Percentiles rank a stretch among this genome's conserved stretches.
Conservation (phyloP, 1,139 yeast genomes). For the Yamadazyma sp. region DNA sequence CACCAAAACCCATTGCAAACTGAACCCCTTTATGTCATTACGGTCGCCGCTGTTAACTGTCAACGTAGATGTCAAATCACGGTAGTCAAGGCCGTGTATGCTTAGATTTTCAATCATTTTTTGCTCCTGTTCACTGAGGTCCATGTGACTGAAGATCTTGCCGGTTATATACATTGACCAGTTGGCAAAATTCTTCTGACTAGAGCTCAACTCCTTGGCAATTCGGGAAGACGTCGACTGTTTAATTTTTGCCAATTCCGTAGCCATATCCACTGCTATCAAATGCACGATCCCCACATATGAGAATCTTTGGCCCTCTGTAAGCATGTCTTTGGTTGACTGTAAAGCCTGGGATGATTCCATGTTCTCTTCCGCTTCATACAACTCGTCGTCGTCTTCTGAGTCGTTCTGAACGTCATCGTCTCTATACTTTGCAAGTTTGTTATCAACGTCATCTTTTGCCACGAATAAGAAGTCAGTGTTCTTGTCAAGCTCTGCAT, state of each 20-base stretch:
- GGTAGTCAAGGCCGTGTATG: conserved; percentile 75
- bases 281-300: conserved; percentile 84
- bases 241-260: conserved; percentile 64
- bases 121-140: conserved; percentile 68
- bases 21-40: conserved; percentile 9
- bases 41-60: conserved; percentile 26
- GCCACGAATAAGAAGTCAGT: conserved; percentile 74
- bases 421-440: conserved; percentile 18
- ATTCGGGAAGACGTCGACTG: conserved; percentile 52
- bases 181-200: conserved; percentile 78
- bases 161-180: conserved; percentile 81
- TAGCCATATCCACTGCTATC: conserved; percentile 77
- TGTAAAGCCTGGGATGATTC: conserved; percentile 65
- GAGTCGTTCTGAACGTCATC: conserved; percentile 25
- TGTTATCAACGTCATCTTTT: conserved; percentile 13
- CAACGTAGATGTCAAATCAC: conserved; percentile 66
- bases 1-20: conserved; percentile 83
- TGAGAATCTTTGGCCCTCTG: conserved; percentile 86
- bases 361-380: conserved; percentile 38
- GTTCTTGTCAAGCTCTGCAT: conserved; percentile 69
- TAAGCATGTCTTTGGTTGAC: conserved; percentile 77
- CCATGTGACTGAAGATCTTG: conserved; percentile 80
- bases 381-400: conserved; percentile 15
- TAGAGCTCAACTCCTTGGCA: conserved; percentile 59
- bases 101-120: conserved; percentile 86